Base-by-base conservation (phyloP, 2,329 filamentous ascomycete genomes). In the Fusarium pilosicola region DNA sequence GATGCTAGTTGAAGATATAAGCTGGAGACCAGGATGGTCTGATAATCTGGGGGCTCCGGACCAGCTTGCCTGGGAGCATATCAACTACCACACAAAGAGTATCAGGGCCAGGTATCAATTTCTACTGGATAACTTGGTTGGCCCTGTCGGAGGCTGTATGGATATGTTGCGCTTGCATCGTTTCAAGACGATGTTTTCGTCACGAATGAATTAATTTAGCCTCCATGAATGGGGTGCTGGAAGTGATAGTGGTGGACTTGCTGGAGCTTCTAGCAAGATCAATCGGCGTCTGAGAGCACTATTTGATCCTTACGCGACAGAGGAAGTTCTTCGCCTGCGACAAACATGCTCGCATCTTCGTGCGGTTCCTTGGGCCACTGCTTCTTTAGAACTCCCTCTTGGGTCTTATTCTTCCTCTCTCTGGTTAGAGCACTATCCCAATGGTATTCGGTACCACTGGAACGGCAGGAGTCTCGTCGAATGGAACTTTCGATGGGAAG, bases 81-180 rank as follows among this genome's bases (percentile, higher is more conserved):
- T 65, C 17, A 42, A 59, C 30, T 73, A 73, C 48, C 57, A 73
- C 3, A 28, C 4, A 5, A 20, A 12, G 6, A 62, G 24, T 13
- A 14, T 71, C 2, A 44, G 30, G 28, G 52, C 20, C 2, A 30
- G 58, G 26, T 68, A 39, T 18, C 55, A 63, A 4, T 74, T 71
- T 38, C 44, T 49, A 26, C 9, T 71, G 7, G 70, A 71, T 6
- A 71, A 28, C 28, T 17, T 71, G 10, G 4, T 20, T 7, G 66
- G 71, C 1, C 70, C 70, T 1, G 20, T 52, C 1, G 71, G 70
- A 2, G 70, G 70, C 4, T 57, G 41, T 3, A 14, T 74, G 24
- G 55, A 74, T 4, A 74, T 74, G 67, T 32, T 74, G 7, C 42
- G 70, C 6, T 45, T 71, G 7, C 70, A 74, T 62, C 38, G 67